Evolutionary conservation across 176 grass and related monocot species (phyloP), one percentile per base, ranked within the genome.

Genomic region (Cenchrus fungigraminus): DNA sequence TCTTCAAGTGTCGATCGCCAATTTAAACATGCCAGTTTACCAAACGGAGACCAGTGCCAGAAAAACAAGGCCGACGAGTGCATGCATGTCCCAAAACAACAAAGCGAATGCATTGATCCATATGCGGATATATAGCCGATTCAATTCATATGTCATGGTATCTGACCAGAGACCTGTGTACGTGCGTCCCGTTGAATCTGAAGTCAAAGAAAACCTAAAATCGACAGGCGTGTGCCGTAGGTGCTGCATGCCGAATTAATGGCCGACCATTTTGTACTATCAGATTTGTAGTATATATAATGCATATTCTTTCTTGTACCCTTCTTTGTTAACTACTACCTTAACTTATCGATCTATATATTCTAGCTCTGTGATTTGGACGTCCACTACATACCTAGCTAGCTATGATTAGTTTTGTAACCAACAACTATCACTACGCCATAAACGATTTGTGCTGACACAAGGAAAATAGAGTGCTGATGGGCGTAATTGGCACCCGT

Each of bases 351-450:
- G 34, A 34, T 65, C 16, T 10, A 19, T 68, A 68, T 43, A 20
- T 68, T 25, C 25, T 25, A 25, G 66, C 67, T 45, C 42, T 70
- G 44, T 70, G 42, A 46, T 70, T 70, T 70, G 42, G 67, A 70
- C 67, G 1, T 22, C 67, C 67, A 70, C 42, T 22, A 70, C 42
- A 25, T 25, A 25, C 25, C 25, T 25, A 25, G 25, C 49, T 51
- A 51, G 0, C 19, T 46, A 22, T 70, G 8, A 44, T 55, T 55
- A 55, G 53, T 55, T 15, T 16, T 55, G 4, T 55, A 16, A 55
- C 3, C 3, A 55, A 16, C 4, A 6, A 3, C 49, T 51, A 55
- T 55, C 15, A 53, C 2, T 53, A 25, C 25, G 25, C 25, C 25
- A 25, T 25, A 25, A 25, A 25, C 25, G 25, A 25, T 25, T 25